A percentile compares a stretch with the other conserved stretches of the same genome.
Evolutionary conservation across 2,329 filamentous ascomycete genomes (phyloP).

Genomic region (Aspergillus tanneri): DNA sequence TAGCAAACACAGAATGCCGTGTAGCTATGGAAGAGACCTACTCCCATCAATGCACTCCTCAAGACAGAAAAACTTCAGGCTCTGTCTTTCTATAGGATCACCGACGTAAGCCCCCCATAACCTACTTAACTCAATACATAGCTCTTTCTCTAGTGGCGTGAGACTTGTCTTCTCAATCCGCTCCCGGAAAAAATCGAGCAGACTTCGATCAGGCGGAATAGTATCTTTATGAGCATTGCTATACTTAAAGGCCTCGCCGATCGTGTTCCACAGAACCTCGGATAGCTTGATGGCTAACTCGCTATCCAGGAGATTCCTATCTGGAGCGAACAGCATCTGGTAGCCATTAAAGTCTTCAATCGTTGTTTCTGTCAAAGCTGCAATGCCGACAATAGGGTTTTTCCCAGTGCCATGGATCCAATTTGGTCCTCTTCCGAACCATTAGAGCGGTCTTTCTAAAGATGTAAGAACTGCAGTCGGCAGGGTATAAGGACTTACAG

Average conservation of each 20-base stretch:
- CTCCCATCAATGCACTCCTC: slow-evolving; percentile 66
- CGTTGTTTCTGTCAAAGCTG: slow-evolving; percentile 51
- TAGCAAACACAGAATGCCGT: background rate
- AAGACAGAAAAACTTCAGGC: slow-evolving; percentile 63
- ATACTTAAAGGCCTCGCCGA: slow-evolving; percentile 59
- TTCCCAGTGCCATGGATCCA: slow-evolving; percentile 64
- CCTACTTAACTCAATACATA: slow-evolving; percentile 55
- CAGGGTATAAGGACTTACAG: slow-evolving; percentile 44
- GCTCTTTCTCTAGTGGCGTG: slow-evolving; percentile 44
- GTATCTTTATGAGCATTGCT: slow-evolving; percentile 53
- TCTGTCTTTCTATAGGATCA: slow-evolving; percentile 58
- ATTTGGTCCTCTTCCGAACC: slow-evolving; percentile 54
- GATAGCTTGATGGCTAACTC: slow-evolving; percentile 34
- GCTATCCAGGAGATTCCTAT: slow-evolving; percentile 46
- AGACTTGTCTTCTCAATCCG: slow-evolving; percentile 45
- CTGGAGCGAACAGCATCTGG: slow-evolving; percentile 48
- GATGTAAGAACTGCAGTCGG: background rate
- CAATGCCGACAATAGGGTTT: slow-evolving; percentile 61
- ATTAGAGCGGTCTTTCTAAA: slow-evolving; percentile 15
- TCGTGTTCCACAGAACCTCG: slow-evolving; percentile 56
- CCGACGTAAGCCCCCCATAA: slow-evolving; percentile 67
- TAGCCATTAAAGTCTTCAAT: slow-evolving; percentile 55
- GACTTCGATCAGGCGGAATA: slow-evolving; percentile 54
- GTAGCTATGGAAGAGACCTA: slow-evolving; percentile 26
- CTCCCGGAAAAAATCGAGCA: slow-evolving; percentile 58